Percentiles rank a stretch among this genome's conserved stretches.
These are phyloP conservation scores for Syncephalis plumigaleata DNA, from an alignment of 371 early-diverging fungal species.

Conservation along the genomic window DNA sequence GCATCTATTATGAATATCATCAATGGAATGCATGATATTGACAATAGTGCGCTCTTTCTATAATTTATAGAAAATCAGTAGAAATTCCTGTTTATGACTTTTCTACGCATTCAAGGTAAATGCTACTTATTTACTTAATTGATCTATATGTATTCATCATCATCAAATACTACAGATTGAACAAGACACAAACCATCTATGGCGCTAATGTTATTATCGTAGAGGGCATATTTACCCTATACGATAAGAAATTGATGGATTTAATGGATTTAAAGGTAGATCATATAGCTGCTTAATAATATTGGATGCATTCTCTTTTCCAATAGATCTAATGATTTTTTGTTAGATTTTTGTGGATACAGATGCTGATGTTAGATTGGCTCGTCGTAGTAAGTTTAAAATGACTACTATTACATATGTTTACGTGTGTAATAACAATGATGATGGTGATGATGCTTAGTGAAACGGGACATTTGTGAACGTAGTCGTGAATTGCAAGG, in stretches of 20 bases:
- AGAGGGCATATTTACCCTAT: slow-evolving; percentile 84
- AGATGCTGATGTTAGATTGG: slow-evolving; percentile 79
- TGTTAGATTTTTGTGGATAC: slow-evolving; percentile 80
- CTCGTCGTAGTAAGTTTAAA: slow-evolving; percentile 44
- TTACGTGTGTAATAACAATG: too few species aligned
- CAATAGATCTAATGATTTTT: too few species aligned
- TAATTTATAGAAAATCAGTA: slow-evolving; percentile 18
- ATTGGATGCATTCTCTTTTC: background rate
- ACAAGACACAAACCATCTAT: slow-evolving; percentile 30
- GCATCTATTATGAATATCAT: too few species aligned
- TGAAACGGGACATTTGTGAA: slow-evolving; percentile 77
- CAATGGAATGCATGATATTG: background rate
- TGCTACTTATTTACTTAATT: background rate
- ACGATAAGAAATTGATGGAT: slow-evolving; percentile 55
- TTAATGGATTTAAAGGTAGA: slow-evolving; percentile 78
- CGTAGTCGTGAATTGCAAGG: slow-evolving; percentile 72
- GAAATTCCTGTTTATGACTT: slow-evolving; percentile 53
- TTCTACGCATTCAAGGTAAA: slow-evolving; percentile 28
- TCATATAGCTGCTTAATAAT: background rate
- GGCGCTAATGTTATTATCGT: slow-evolving; percentile 87
- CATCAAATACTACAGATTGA: slow-evolving; percentile 1
- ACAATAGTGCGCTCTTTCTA: background rate
- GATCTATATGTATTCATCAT: background rate
- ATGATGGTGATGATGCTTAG: slow-evolving; percentile 12
- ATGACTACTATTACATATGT: background rate